Base-by-base conservation (phyloP, 139 green algal species). In the Haematococcus lacustris region DNA sequence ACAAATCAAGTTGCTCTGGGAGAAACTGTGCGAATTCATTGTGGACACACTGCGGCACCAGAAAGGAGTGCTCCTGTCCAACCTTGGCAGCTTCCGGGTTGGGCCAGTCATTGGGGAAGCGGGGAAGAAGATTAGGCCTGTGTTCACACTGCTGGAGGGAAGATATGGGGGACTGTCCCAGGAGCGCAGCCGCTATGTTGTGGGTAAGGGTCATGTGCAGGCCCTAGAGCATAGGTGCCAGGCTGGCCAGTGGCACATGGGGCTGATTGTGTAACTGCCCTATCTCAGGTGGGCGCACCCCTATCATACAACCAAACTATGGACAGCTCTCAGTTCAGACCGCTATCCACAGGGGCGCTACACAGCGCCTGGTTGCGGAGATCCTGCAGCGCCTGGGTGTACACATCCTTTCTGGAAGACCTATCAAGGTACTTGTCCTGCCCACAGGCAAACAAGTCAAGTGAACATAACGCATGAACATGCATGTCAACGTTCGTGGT, bases 1-100 rank as follows among this genome's bases (percentile, higher is more conserved):
- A 0, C 57, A 63, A n/a, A 67, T 82, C 25, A 68, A 75, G 59
- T 41, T 71, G n/a, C 33, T 85, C 28, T 85, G 80, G 80, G 73
- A 74, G 32, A 76, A 70, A 17, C 73, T 85, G 3, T 38, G 65
- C 66, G 70, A 71, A 33, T 85, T 78, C 59, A 66, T 80, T 25
- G 74, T 47, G 2, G 50, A 53, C 21, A 73, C 65, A 3, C 30
- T 85, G 3, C 73, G 73, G 34, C 40, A 33, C 1, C 76, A 82
- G 61, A 85, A 85, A 73, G 83, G 83, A 7, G 83, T 88, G 32
- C 73, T 88, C 32, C 63, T 88, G 38, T 80, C 83, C 34, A 78
- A 80, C 59, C 68, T 88, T 9, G 83, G 83, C 30, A 85, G 70
- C 50, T 85, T 88, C 47, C 66, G 32, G 9, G 79, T 85, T 2